Evolutionary conservation across 140 eudicot species (phyloP).

Genomic region (Oenanthe javanica): DNA sequence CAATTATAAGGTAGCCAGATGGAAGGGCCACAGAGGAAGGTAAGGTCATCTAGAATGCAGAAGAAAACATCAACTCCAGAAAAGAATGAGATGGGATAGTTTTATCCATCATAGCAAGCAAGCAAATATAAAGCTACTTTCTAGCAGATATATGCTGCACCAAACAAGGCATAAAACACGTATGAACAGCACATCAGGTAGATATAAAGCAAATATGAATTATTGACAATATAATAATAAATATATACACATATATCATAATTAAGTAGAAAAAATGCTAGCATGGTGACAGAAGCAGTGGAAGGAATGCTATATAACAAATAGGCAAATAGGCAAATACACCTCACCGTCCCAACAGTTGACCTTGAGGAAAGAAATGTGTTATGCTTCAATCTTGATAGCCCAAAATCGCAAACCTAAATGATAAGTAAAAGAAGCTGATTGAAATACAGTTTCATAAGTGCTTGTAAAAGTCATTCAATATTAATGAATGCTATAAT

Average conservation of each 20-base stretch:
- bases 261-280: background rate
- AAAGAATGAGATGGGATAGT: background rate
- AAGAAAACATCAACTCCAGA: background rate
- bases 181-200: background rate
- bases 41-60: background rate
- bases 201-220: background rate
- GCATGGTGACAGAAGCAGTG: background rate
- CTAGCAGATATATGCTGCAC: background rate
- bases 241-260: background rate
- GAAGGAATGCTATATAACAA: background rate
- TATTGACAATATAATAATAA: background rate
- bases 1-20: background rate
- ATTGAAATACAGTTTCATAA: constrained; percentile 8
- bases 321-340: background rate
- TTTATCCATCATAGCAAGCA: constrained; percentile 1
- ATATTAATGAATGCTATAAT: background rate
- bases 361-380: constrained; percentile 96
- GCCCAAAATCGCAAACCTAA: constrained; percentile 96
- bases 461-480: background rate
- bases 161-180: background rate
- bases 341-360: constrained; percentile 95
- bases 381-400: constrained; percentile 90
- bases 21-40: background rate
- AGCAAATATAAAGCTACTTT: background rate
- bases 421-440: constrained; percentile 21